Evolutionary conservation across 1,139 yeast genomes (phyloP), one percentile per base, ranked within the genome.

Genomic region (Blastobotrys ciferrii): DNA sequence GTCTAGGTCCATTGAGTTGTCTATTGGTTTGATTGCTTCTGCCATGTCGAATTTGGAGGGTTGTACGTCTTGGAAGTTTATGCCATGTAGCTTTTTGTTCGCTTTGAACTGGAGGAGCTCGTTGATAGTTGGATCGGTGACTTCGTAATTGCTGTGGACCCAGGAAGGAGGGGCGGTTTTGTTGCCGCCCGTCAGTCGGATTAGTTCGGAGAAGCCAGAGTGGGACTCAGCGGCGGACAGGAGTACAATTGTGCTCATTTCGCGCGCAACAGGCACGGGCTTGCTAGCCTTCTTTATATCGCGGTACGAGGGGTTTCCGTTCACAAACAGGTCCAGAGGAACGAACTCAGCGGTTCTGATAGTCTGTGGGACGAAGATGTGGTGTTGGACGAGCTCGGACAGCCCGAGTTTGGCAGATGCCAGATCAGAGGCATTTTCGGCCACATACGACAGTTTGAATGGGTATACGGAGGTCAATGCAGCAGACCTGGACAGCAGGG

Each of bases 381-480:
- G 91, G 65, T 91, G 84, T 68, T 89, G 91, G 32, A 80, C 71
- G 57, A 91, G 77, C 71, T 92, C 98, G 42, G 80, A 72, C 62
- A 91, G 74, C 33, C 98, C 98, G 53, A 91, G 76, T 67, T 84
- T 81, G 54, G 81, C 77, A 59, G 74, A 78, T 43, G 61, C 58
- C 37, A 64, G 50, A 45, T 63, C 64, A 5, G 55, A 48, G 13
- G 53, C 50, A 33, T 50, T 51, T 36, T 53, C 59, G 17, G 62
- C 56, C 4, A 68, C 54, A 43, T 63, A 63, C 11, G 70, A 63
- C 55, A 91, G 74, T 69, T 89, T 91, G 75, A 92, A 88, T 50
- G 98, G 98, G 68, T 79, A 92, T 36, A 92, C 98, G 18, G 96
- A 87, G 61, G 83, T 79, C 40, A 74, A 68, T 57, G 79, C 80